Conservation (phyloP, 2,329 filamentous ascomycete genomes). For the Nothomitra cinnamomea region DNA sequence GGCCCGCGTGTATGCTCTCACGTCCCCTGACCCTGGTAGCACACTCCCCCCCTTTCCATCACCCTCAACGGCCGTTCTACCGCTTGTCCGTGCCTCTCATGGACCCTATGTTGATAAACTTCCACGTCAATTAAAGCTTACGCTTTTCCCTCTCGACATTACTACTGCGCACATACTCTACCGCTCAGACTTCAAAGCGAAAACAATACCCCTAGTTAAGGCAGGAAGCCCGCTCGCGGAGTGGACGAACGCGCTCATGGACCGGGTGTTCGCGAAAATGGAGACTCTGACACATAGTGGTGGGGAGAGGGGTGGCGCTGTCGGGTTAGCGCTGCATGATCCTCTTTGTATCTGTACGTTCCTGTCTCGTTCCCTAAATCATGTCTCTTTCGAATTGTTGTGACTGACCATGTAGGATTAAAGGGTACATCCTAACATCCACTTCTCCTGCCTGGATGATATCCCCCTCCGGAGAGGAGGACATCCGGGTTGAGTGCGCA, state of each 20-base stretch:
- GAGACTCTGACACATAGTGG: constrained; percentile 37
- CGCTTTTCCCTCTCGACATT: constrained; percentile 61
- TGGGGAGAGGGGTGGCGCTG: constrained; percentile 28
- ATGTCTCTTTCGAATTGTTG: too few species aligned
- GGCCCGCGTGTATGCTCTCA: constrained; percentile 61
- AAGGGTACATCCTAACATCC: constrained; percentile 44
- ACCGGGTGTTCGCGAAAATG: constrained; percentile 53
- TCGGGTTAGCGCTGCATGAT: constrained; percentile 55
- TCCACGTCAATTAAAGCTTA: constrained; percentile 45
- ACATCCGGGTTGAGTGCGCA: constrained; percentile 74
- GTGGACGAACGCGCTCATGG: constrained; percentile 58
- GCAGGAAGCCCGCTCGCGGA: constrained; percentile 54
- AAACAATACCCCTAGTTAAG: constrained; percentile 36
- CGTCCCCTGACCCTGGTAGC: constrained; percentile 52
- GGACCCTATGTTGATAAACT: constrained; percentile 46
- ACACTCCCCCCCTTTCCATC: constrained; percentile 58
- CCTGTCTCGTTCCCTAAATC: neutral
- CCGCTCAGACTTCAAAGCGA: constrained; percentile 38
- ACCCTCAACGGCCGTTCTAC: constrained; percentile 14
- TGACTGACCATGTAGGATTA: neutral
- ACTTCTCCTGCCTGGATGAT: constrained; percentile 15
- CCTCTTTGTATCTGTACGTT: constrained; percentile 37
- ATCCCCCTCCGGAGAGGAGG: constrained; percentile 39
- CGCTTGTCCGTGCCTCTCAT: constrained; percentile 28
- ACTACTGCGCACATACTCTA: constrained; percentile 53